A percentile compares a stretch with the other conserved stretches of the same genome.
These are phyloP conservation scores for Conticribra guillardii DNA, from an alignment of 108 stramenopile genomes.

Conservation along the genomic window DNA sequence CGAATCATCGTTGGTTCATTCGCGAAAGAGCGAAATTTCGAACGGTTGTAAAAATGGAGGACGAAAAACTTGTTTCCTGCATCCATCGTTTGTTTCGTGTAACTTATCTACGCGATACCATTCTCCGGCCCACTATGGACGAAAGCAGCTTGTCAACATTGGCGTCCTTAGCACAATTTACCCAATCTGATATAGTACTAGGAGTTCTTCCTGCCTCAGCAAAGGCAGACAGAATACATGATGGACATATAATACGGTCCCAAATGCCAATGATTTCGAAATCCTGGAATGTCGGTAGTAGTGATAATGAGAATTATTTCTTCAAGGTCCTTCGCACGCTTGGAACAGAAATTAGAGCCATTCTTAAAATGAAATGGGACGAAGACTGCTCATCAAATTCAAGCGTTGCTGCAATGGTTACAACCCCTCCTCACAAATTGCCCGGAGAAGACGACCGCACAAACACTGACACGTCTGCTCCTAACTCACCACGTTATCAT, in stretches of 20 bases:
- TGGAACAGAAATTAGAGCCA: constrained; percentile 61
- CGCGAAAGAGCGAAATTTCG: constrained; percentile 75
- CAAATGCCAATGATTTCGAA: constrained; percentile 7
- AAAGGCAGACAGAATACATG: constrained; percentile 26
- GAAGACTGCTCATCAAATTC: constrained; percentile 33
- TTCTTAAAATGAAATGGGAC: constrained; percentile 61
- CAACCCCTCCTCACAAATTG: not conserved
- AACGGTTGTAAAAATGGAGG: constrained; percentile 84
- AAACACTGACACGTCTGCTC: not conserved
- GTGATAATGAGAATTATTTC: constrained; percentile 62
- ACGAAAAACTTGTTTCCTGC: constrained; percentile 56
- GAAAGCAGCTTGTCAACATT: constrained; percentile 82
- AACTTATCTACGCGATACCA: constrained; percentile 79
- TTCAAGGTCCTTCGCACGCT: constrained; percentile 69
- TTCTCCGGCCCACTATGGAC: constrained; percentile 89
- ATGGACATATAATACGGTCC: constrained; percentile 9
- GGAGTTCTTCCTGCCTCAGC: constrained; percentile 52
- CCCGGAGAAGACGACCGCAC: constrained; percentile 2
- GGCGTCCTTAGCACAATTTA: constrained; percentile 80
- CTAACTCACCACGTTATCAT: not conserved
- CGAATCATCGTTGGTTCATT: constrained; percentile 81
- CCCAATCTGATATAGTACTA: constrained; percentile 82
- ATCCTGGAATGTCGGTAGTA: constrained; percentile 24
- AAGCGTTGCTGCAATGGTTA: not conserved
- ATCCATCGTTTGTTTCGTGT: constrained; percentile 88